Evolutionary conservation across 2,329 filamentous ascomycete genomes (phyloP).

Genomic region (Diaporthe eres): DNA sequence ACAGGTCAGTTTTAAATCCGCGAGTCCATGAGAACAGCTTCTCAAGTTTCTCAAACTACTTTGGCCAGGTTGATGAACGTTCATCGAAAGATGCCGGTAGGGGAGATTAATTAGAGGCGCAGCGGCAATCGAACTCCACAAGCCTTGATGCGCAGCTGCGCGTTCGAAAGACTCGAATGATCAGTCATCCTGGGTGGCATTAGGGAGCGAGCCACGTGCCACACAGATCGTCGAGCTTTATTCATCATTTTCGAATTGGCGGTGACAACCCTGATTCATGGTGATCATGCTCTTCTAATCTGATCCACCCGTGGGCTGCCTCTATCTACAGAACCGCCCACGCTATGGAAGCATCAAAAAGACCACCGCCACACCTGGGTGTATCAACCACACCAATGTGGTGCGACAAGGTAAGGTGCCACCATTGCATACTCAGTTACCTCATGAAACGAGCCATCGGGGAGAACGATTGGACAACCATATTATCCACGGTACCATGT

Average conservation of each 20-base stretch:
- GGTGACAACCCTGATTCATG: slow-evolving; percentile 3
- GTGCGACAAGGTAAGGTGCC: neutral
- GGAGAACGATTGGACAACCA: neutral
- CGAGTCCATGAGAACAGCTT: neutral
- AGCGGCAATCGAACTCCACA: neutral
- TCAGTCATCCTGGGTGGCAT: neutral
- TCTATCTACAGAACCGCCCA: neutral
- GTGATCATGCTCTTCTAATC: neutral
- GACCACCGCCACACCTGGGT: neutral
- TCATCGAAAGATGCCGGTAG: neutral
- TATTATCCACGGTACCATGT: neutral
- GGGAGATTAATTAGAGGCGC: slow-evolving; percentile 6
- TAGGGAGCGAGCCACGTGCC: neutral
- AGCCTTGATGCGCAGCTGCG: neutral
- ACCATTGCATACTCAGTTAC: neutral
- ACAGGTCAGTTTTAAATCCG: neutral
- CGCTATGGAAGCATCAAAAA: neutral
- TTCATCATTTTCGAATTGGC: neutral
- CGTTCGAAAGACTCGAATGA: neutral
- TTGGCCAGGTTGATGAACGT: too few species aligned
- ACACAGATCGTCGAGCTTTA: neutral
- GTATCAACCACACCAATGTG: neutral
- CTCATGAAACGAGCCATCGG: neutral
- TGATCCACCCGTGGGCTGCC: neutral
- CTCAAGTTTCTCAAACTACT: neutral